Base-by-base conservation (phyloP, 441 rosid genomes). In the Iberis amara region DNA sequence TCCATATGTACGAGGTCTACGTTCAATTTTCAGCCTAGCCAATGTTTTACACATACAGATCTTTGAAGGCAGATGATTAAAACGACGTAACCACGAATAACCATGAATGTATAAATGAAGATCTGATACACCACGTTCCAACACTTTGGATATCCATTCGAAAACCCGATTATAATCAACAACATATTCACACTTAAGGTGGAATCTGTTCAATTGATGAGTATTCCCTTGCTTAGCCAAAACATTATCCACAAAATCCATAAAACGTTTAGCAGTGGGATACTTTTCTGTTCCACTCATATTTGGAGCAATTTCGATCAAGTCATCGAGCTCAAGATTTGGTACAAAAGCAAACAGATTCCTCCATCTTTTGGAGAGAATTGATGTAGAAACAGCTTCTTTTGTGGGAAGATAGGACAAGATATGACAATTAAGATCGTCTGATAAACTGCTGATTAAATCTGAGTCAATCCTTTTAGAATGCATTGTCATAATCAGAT, bases 401-500 rank as follows among this genome's bases (percentile, higher is more conserved):
- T 56, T 44, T 0, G 42, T 56, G 13, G 61, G 4, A 24, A 56
- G 43, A 7, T 44, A 56, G 1, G 61, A 56, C 61, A 56, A 44
- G 21, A 56, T 56, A 32, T 56, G 52, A 24, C 27, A 23, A 2
- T 6, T 9, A 8, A 56, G 14, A 3, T 3, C 51, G 0, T 56
- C 61, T 23, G 61, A 43, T 45, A 56, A 26, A 3, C 10, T 15
- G 7, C 44, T 35, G n/a, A 56, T 12, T 13, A 35, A 2, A 30
- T 54, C 59, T 54, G 4, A 2, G 7, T 36, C 32, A 9, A 37
- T 36, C 32, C 11, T 36, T 51, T 51, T 11, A 2, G 11, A 23
- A 3, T 0, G 1, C 54, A 48, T 15, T 48, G 53, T 32, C 18
- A 36, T 11, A 3, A 18, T 15, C 55, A 10, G 42, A 47, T 36